Evolutionary conservation across 2,329 filamentous ascomycete genomes (phyloP), one percentile per base, ranked within the genome.

Genomic region (Calonectria crousiana): DNA sequence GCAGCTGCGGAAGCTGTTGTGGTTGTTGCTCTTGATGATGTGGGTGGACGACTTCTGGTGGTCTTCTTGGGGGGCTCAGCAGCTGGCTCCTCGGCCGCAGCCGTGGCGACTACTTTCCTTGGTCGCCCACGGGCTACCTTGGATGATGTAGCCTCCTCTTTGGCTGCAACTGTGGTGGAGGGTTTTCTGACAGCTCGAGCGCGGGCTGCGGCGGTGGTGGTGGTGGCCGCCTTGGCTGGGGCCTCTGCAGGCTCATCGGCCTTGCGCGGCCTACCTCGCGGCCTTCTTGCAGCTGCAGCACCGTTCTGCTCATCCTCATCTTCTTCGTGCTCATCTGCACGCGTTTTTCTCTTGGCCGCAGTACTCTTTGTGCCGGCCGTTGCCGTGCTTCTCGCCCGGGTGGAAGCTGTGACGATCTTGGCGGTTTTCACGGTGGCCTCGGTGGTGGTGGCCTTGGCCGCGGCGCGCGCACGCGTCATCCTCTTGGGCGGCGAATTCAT

Each of bases 401-500:
- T 85, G 18, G 88, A 85, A 71, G 89, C 85, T 77, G 89, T 89
- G 74, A 88, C 84, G 75, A 88, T 85, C 74, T 84, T 89, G 73
- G 87, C 85, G 2, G 85, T 84, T 78, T 87, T 85, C 14, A 78
- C 78, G 52, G 83, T 80, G 32, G 84, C 80, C 72, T 87, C 84
- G 68, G 78, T 81, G 69, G 78, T 81, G 69, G 78, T 81, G 41
- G 82, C 82, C 80, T 85, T 88, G 53, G 86, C 86, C 34, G 86
- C 86, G 38, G 87, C 86, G 72, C 87, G 83, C 58, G 87, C 84
- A 67, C 90, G 88, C 75, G 90, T 92, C 80, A 92, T 87, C 76
- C 90, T 89, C 84, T 91, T 91, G 44, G 90, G 90, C 67, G 90
- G 90, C 73, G 89, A 91, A 77, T 90, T 88, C 90, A 92, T 91